Evolutionary conservation across 352 stramenopile species (phyloP), one percentile per base, ranked within the genome.

Genomic region (Phytophthora pini): DNA sequence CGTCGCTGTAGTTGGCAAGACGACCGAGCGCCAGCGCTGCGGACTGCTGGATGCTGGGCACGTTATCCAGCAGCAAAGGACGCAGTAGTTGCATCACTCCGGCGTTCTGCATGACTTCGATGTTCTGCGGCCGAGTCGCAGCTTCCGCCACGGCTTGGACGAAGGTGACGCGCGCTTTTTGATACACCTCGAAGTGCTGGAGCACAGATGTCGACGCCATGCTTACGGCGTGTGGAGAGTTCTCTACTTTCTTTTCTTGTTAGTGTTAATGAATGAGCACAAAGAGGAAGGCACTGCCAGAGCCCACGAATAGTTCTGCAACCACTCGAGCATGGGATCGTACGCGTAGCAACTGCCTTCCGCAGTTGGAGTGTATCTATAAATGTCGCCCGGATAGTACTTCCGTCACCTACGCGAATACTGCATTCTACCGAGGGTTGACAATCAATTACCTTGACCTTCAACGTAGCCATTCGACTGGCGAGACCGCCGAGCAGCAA

Each of bases 101-200:
- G 8, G 94, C 94, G 58, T 98, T 98, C 55, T 98, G 92, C 93
- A 98, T 98, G 45, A 98, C 90, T 61, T 98, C 94, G 54, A 98
- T 98, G 70, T 98, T 98, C 76, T 98, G 94, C 44, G 95, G 94
- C 24, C 95, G 80, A n/a, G 93, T 97, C 10, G 94, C 93, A 1
- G 92, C 92, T 54, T 98, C 95, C 5, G 95, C 94, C 26, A 98
- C 92, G 9, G 92, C 87, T 74, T 98, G 94, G 26, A 98, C 94
- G 75, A 98, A 98, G 20, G 87, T 97, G 59, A 98, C 94, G 22
- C 95, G 89, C 12, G 93, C 90, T 74, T 98, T 98, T 50, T 98
- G 95, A 74, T 98, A 98, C 55, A 94, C 88, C 62, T 98, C 95
- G 76, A 98, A 98, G 72, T 97, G 88, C 79, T 97, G 92, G 22